A percentile compares a stretch with the other conserved stretches of the same genome.
Conservation (phyloP, 805 yeast genomes). For the Sugiyamaella boreocaroliniensis region DNA sequence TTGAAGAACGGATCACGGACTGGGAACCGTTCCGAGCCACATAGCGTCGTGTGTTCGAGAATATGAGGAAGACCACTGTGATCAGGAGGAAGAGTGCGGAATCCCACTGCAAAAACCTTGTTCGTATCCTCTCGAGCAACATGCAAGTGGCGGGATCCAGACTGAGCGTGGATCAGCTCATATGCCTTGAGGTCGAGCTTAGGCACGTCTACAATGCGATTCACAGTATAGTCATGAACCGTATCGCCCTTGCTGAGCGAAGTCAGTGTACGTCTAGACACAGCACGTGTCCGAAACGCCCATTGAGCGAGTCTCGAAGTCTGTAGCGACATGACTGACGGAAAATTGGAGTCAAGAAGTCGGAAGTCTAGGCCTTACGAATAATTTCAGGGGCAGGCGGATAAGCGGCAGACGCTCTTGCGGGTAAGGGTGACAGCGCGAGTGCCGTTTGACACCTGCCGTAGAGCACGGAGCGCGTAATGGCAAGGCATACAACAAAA, state of each 20-base stretch:
- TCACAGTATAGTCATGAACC: constrained; percentile 53
- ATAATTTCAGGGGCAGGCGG: not conserved
- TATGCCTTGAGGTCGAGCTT: constrained; percentile 78
- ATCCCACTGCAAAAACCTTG: constrained; percentile 82
- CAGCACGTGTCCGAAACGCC: not conserved
- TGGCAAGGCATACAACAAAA: too few relatives aligned
- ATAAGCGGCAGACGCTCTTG: not conserved
- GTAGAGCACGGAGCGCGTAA: too few relatives aligned
- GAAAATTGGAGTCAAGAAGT: too few relatives aligned
- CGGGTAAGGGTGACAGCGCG: not conserved
- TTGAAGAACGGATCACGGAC: constrained; percentile 97
- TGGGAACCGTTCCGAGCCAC: constrained; percentile 88
- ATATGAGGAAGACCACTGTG: constrained; percentile 96
- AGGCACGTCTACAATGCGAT: constrained; percentile 63
- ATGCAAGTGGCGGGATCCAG: constrained; percentile 80
- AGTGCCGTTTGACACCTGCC: not conserved
- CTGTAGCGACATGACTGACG: not conserved
- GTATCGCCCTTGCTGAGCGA: constrained; percentile 10
- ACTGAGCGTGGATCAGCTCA: constrained; percentile 53
- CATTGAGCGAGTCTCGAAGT: not conserved
- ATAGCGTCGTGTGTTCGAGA: constrained; percentile 88
- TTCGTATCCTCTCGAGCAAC: constrained; percentile 76
- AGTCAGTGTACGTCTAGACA: not conserved
- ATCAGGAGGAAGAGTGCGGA: constrained; percentile 92
- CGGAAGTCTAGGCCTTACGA: too few relatives aligned